Evolutionary conservation across 495 filamentous ascomycete species (phyloP).

Genomic region (Venustampulla echinocandica): DNA sequence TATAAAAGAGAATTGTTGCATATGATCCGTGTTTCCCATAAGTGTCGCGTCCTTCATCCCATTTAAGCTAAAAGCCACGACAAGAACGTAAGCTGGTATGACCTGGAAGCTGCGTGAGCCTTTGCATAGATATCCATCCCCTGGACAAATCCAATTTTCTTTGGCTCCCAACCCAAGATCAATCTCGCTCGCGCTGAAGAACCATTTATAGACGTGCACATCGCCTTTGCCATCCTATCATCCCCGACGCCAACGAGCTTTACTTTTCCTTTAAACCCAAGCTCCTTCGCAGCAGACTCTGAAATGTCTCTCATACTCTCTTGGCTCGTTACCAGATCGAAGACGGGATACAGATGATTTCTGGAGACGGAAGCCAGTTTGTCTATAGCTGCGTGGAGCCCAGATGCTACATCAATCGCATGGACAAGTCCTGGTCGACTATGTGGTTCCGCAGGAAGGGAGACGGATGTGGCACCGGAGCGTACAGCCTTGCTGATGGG

Average conservation of each 20-base stretch:
- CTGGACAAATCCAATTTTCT: conserved; percentile 18
- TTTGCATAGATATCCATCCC: conserved; percentile 9
- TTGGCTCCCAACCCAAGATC: conserved; percentile 34
- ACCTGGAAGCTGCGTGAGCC: conserved; percentile 7
- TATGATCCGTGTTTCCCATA: too few relatives aligned
- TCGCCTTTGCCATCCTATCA: conserved; percentile 24
- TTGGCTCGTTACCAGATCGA: conserved; percentile 30
- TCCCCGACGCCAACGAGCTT: conserved; percentile 21
- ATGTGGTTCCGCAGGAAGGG: conserved; percentile 21
- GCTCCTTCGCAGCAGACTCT: conserved; percentile 7
- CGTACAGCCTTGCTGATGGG: conserved; percentile 23
- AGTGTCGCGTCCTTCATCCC: too few relatives aligned
- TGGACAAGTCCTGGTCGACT: conserved; percentile 26
- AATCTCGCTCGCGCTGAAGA: conserved; percentile 27
- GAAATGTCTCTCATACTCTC: conserved; percentile 28
- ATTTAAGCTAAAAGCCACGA: too few relatives aligned
- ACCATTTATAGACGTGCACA: conserved; percentile 22
- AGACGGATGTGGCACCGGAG: conserved; percentile 6
- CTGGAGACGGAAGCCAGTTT: conserved; percentile 25
- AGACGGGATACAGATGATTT: conserved; percentile 32
- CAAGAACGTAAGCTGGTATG: too few relatives aligned
- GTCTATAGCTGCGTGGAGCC: conserved; percentile 29
- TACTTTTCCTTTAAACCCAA: conserved; percentile 26
- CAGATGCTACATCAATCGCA: conserved; percentile 33
- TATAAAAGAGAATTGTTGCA: too few relatives aligned